A percentile compares a stretch with the other conserved stretches of the same genome.
Evolutionary conservation across 306 rosid species (phyloP).

Genomic region (Gastrolobium villosum): DNA sequence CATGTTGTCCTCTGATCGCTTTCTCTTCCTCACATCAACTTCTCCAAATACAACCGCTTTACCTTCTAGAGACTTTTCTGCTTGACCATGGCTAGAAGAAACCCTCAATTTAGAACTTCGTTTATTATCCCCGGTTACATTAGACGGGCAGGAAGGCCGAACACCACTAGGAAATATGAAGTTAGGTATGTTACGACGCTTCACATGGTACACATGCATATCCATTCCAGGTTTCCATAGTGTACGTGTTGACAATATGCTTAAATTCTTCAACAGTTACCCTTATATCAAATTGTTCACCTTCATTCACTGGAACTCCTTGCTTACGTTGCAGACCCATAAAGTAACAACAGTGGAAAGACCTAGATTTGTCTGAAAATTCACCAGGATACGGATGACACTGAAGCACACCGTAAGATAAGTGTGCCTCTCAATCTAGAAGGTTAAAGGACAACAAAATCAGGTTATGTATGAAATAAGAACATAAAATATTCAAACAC

Average conservation of each 20-base stretch:
- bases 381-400: conserved; percentile 98
- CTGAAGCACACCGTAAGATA: conserved; percentile 81
- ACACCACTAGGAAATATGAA: conserved; percentile 86
- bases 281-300: conserved; percentile 86
- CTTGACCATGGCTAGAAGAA: conserved; percentile 63
- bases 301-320: conserved; percentile 76
- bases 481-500: conserved; percentile 30
- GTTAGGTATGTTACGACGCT: conserved; percentile 75
- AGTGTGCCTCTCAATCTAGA: conserved; percentile 87
- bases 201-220: conserved; percentile 81
- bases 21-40: conserved; percentile 72
- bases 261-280: conserved; percentile 82
- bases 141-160: conserved; percentile 71
- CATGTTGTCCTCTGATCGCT: conserved; percentile 60
- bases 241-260: conserved; percentile 68
- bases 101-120: conserved; percentile 67
- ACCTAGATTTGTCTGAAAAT: conserved; percentile 80
- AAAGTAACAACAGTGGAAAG: conserved; percentile 82
- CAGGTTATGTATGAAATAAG: conserved; percentile 29
- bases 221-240: conserved; percentile 83
- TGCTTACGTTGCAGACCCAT: conserved; percentile 96
- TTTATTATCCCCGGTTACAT: conserved; percentile 66
- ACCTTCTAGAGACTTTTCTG: conserved; percentile 59
- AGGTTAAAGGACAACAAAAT: conserved; percentile 38
- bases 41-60: conserved; percentile 55